Evolutionary conservation across 2,329 filamentous ascomycete genomes (phyloP), one percentile per base, ranked within the genome.

Genomic region (Diaporthe caulivora): DNA sequence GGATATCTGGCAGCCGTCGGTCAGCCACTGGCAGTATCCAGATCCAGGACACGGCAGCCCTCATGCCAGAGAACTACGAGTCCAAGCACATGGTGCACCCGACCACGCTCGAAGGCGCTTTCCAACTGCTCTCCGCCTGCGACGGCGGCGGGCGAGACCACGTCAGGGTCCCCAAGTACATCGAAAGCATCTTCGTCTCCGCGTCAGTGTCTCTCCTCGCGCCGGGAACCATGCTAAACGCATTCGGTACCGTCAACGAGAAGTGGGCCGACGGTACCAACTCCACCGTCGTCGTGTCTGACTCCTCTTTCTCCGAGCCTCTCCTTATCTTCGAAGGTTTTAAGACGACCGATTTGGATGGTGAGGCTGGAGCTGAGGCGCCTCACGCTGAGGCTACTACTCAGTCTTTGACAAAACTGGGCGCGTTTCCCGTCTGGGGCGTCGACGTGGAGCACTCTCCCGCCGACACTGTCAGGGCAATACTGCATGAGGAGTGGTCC

Each of bases 181-280:
- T 69, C 37, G 65, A 69, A 49, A 55, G 24, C 65, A 69, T 69
- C 6, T 69, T 55, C 18, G 65, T 69, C 10, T 69, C 65, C 2
- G 51, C 65, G 0, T 44, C 65, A 4, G 0, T 69, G n/a, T 69
- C 65, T 8, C 51, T 34, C 4, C 37, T 69, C 17, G 49, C 24
- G 17, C 51, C 65, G 9, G 65, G 65, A 18, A 69, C 65, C 8
- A n/a, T 69, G 24, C 65, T 69, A 24, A 55, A 44, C 15, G 65
- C 51, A 2, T 69, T 69, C 24, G 65, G 65, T 6, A 31, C 26
- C n/a, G 54, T 69, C 51, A 29, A 47, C 18, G 65, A 69, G 51
- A 69, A 69, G n/a, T 69, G 65, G 65, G 65, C 65, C 17, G 65
- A 69, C 11, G 65, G 65, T n/a, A 69, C 51, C 65, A 69, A 69